These are phyloP conservation scores for Macrophomina phaseolina DNA, from an alignment of 2,329 filamentous ascomycete species.

Conservation along the genomic window DNA sequence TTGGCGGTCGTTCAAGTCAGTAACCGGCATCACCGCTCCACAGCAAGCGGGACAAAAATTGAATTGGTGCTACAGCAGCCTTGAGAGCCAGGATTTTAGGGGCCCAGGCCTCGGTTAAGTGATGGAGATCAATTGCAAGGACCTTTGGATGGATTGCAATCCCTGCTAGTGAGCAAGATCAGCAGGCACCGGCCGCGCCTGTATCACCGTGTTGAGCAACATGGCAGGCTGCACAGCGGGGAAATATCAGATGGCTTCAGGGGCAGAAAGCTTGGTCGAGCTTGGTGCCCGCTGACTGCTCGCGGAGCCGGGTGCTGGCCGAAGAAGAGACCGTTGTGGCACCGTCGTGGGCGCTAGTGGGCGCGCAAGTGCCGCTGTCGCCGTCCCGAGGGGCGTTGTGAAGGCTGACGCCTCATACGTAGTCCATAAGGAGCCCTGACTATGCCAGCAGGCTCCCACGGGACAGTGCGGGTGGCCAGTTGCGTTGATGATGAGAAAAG, in stretches of 20 bases:
- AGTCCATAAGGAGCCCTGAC: not conserved
- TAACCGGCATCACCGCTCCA: not conserved
- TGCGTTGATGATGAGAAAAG: not conserved
- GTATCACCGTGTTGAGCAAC: not conserved
- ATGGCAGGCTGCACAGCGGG: slow-evolving; percentile 1
- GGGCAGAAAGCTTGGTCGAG: slow-evolving; percentile 10
- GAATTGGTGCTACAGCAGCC: not conserved
- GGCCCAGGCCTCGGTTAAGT: not conserved
- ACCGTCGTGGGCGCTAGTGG: slow-evolving; percentile 8
- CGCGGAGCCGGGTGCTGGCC: not conserved
- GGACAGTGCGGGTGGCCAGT: not conserved
- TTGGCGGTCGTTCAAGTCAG: slow-evolving; percentile 2
- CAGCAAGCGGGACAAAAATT: not conserved
- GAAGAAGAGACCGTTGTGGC: slow-evolving; percentile 11
- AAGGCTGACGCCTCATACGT: not conserved
- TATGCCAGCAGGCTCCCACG: too few species aligned
- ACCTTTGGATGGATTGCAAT: slow-evolving; percentile 7
- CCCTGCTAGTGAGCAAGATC: slow-evolving; percentile 22
- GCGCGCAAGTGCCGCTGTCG: not conserved
- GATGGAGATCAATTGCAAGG: slow-evolving; percentile 1
- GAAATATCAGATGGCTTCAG: not conserved
- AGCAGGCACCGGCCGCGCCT: slow-evolving; percentile 6
- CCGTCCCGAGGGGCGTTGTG: not conserved
- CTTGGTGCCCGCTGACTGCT: not conserved
- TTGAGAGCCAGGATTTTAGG: not conserved